phyloP scores from a whole-genome alignment of 139 green algal genomes.

The Ulvella scutata region DNA sequence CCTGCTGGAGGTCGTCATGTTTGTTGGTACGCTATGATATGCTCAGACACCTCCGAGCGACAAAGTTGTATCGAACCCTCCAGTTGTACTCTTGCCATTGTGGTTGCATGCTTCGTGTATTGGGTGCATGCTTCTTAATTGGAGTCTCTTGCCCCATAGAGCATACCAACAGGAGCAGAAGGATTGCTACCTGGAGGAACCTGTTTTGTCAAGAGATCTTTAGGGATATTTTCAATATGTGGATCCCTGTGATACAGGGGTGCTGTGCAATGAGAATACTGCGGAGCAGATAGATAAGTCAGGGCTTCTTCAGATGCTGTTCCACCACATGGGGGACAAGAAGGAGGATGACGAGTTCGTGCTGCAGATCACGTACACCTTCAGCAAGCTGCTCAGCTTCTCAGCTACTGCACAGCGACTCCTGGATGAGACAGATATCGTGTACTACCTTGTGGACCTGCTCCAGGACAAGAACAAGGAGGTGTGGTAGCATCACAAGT shows the following conservation, averaged over 20 bases:
- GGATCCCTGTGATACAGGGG: slow-evolving; percentile 10
- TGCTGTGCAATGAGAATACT: slow-evolving; percentile 45
- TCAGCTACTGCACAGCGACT: slow-evolving; percentile 28
- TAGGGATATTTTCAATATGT: not conserved
- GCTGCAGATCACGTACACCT: slow-evolving; percentile 52
- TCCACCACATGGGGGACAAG: slow-evolving; percentile 35
- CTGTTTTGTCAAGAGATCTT: no score
- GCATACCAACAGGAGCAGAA: no score
- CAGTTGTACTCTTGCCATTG: no score
- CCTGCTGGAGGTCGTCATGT: slow-evolving; percentile 60
- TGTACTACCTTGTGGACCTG: slow-evolving; percentile 62
- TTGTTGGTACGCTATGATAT: no score
- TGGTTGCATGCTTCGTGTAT: no score
- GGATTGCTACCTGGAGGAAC: no score
- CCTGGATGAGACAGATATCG: slow-evolving; percentile 35
- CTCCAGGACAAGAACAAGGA: slow-evolving; percentile 53
- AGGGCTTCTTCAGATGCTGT: slow-evolving; percentile 26
- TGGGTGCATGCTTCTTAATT: no score
- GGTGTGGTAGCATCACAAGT: slow-evolving; percentile 19
- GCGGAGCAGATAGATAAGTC: slow-evolving; percentile 30
- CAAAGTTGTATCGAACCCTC: no score
- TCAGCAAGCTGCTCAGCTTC: slow-evolving; percentile 44
- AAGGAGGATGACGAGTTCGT: slow-evolving; percentile 76
- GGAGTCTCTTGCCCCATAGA: no score
- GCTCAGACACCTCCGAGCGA: no score